These are phyloP conservation scores for Botrytis squamosa DNA, from an alignment of 2,329 filamentous ascomycete genomes.

Conservation along the genomic window DNA sequence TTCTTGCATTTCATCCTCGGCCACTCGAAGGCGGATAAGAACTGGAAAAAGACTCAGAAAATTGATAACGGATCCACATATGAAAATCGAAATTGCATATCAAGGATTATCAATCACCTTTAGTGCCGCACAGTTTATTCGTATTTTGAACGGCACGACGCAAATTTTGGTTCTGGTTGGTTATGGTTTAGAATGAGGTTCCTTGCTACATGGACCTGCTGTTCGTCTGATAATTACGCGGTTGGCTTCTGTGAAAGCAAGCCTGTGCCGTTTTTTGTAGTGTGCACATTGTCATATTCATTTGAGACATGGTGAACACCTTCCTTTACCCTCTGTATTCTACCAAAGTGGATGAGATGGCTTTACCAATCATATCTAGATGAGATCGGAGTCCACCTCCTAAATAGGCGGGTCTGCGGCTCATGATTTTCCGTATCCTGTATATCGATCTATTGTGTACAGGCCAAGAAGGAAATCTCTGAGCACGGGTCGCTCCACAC, in stretches of 20 bases:
- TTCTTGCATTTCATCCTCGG: background rate
- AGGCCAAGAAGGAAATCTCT: background rate
- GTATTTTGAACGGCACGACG: background rate
- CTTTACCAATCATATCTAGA: background rate
- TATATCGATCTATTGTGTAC: background rate
- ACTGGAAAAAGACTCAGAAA: background rate
- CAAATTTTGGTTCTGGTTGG: background rate
- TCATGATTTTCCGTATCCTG: background rate
- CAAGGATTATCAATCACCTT: background rate
- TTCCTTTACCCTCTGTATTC: background rate
- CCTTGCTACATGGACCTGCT: background rate
- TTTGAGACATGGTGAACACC: background rate
- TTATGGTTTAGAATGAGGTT: background rate
- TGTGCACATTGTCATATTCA: background rate
- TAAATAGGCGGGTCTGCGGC: background rate
- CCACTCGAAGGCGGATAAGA: background rate
- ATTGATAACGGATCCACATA: background rate
- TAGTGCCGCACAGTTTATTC: background rate
- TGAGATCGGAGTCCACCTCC: background rate
- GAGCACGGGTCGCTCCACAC: background rate
- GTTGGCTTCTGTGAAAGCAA: background rate
- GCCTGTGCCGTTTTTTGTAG: background rate
- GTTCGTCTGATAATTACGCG: background rate
- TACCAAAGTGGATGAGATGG: background rate
- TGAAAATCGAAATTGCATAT: background rate